A percentile compares a stretch with the other conserved stretches of the same genome.
phyloP scores from a whole-genome alignment of 495 filamentous ascomycete species.

The Lophiotrema nucula region DNA sequence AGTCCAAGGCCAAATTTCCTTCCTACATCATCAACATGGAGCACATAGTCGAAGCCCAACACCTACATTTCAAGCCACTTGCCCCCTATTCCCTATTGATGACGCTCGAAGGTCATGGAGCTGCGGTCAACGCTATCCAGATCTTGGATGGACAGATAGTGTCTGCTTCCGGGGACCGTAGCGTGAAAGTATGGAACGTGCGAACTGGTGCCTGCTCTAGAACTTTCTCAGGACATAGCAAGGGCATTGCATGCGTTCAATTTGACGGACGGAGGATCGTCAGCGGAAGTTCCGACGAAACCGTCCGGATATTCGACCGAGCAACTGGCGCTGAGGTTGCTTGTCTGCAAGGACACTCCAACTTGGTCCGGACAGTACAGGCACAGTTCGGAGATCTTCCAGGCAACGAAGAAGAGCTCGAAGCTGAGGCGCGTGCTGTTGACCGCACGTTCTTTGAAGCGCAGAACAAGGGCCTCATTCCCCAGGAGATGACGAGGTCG shows the following conservation, averaged over 20 bases:
- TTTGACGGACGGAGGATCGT: constrained; percentile 97
- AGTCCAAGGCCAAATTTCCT: constrained; percentile 42
- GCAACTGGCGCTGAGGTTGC: constrained; percentile 82
- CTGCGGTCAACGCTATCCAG: constrained; percentile 95
- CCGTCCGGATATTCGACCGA: constrained; percentile 90
- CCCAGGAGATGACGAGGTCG: constrained; percentile 37
- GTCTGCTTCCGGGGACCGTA: constrained; percentile 88
- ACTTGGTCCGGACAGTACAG: constrained; percentile 90
- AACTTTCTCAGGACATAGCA: constrained; percentile 81
- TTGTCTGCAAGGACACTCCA: constrained; percentile 72
- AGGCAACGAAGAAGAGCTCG: constrained; percentile 68
- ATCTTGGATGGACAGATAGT: constrained; percentile 84
- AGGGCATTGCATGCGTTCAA: constrained; percentile 97
- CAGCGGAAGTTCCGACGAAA: constrained; percentile 91
- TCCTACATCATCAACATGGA: constrained; percentile 54
- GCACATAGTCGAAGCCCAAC: constrained; percentile 31
- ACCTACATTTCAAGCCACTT: constrained; percentile 51
- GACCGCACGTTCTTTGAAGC: constrained; percentile 72
- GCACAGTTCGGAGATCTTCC: constrained; percentile 89
- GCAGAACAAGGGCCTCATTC: constrained; percentile 56
- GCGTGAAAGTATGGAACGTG: constrained; percentile 92
- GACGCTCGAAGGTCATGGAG: constrained; percentile 74
- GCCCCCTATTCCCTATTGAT: constrained; percentile 74
- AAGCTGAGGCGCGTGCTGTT: constrained; percentile 67
- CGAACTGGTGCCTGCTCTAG: constrained; percentile 69